phyloP scores from a whole-genome alignment of 2,329 filamentous ascomycete genomes.

The Ilyonectria sp. region DNA sequence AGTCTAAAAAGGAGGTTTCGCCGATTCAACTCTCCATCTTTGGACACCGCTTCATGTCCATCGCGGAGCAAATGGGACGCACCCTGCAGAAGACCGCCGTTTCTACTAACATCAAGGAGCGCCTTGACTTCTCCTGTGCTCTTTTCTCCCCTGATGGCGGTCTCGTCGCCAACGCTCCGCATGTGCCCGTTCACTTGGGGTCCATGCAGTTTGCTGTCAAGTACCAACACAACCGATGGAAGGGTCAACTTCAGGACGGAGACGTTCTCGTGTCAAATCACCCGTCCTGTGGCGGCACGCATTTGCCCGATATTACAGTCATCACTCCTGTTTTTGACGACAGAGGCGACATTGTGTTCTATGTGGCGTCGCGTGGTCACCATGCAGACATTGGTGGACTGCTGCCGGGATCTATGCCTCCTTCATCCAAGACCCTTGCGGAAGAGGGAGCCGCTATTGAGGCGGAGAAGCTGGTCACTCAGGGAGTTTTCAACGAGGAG shows the following conservation, averaged over 20 bases:
- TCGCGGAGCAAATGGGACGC: slow-evolving; percentile 87
- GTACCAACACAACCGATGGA: slow-evolving; percentile 79
- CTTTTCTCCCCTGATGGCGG: slow-evolving; percentile 83
- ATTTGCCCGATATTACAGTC: slow-evolving; percentile 63
- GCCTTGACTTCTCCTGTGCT: slow-evolving; percentile 86
- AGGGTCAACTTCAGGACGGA: slow-evolving; percentile 54
- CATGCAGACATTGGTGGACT: slow-evolving; percentile 78
- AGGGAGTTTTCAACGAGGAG: slow-evolving; percentile 84
- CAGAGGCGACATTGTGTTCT: slow-evolving; percentile 53
- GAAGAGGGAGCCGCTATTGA: slow-evolving; percentile 77
- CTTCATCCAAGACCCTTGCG: slow-evolving; percentile 76
- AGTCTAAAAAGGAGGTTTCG: slow-evolving; percentile 62
- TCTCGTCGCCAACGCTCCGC: slow-evolving; percentile 82
- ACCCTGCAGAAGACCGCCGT: slow-evolving; percentile 86
- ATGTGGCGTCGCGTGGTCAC: slow-evolving; percentile 50
- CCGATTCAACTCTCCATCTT: slow-evolving; percentile 85
- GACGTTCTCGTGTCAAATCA: slow-evolving; percentile 57
- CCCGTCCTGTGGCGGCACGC: slow-evolving; percentile 54
- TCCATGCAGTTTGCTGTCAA: slow-evolving; percentile 86
- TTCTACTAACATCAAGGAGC: slow-evolving; percentile 85
- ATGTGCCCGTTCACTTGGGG: slow-evolving; percentile 82
- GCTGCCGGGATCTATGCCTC: slow-evolving; percentile 86
- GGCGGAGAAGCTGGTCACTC: slow-evolving; percentile 80
- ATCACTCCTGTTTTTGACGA: slow-evolving; percentile 69
- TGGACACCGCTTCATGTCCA: slow-evolving; percentile 86